A percentile compares a stretch with the other conserved stretches of the same genome.
These are phyloP conservation scores for Zelopaecilomyces penicillatus DNA, from an alignment of 2,329 filamentous ascomycete genomes.

Conservation along the genomic window DNA sequence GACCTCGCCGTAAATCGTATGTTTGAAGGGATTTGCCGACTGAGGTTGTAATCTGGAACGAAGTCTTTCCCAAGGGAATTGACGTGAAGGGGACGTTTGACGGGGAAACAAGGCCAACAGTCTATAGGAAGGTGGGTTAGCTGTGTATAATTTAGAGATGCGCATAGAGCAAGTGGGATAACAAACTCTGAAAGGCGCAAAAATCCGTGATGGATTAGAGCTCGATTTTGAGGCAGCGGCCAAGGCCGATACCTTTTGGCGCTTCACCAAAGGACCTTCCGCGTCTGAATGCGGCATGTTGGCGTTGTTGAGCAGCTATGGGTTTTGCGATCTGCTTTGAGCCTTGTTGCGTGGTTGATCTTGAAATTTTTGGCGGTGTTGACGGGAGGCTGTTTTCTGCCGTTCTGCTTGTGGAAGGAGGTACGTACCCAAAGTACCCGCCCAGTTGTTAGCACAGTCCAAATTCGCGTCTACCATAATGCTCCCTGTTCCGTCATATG, in stretches of 20 bases:
- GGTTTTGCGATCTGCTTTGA: conserved; percentile 8
- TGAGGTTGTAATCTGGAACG: conserved; percentile 95
- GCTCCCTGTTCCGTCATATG: too few species aligned
- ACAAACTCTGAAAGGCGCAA: conserved; percentile 84
- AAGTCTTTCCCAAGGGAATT: conserved; percentile 82
- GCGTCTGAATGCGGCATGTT: conserved; percentile 50
- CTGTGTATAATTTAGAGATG: neutral
- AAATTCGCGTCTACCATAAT: too few species aligned
- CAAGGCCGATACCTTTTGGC: conserved; percentile 55
- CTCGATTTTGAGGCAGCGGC: conserved; percentile 28
- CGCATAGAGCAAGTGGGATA: neutral
- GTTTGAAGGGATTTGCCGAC: conserved; percentile 87
- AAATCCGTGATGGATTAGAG: conserved; percentile 64
- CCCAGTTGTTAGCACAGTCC: too few species aligned
- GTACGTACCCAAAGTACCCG: too few species aligned
- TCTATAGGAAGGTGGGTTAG: conserved; percentile 42
- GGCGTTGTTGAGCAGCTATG: conserved; percentile 8
- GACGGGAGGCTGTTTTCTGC: conserved; percentile 12
- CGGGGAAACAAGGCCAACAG: conserved; percentile 85
- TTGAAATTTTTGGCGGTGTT: conserved; percentile 20
- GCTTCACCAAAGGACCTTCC: conserved; percentile 62
- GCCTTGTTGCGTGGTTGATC: conserved; percentile 1
- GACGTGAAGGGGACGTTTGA: conserved; percentile 85
- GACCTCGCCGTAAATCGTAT: conserved; percentile 82
- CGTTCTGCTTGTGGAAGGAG: conserved; percentile 7